Conservation (phyloP, 1,284 basidiomycete species). For the Cystodermella granulosa region DNA sequence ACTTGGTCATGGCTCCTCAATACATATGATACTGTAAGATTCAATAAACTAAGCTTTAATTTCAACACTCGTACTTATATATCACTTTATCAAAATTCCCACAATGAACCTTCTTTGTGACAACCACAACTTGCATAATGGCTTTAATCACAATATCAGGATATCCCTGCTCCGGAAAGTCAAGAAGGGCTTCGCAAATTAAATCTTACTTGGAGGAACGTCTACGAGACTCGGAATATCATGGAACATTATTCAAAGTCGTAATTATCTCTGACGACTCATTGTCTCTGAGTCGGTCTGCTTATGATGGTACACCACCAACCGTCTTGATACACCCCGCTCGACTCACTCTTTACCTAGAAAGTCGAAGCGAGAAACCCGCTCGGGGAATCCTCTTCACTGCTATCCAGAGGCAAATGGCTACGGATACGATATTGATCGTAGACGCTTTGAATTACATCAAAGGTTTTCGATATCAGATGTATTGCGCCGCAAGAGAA, state of each 20-base stretch:
- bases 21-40: no score
- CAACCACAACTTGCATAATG: slow-evolving; percentile 47
- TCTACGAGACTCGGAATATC: slow-evolving; percentile 48
- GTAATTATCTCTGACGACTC: slow-evolving; percentile 74
- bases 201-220: slow-evolving; percentile 55
- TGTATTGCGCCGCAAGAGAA: slow-evolving; percentile 93
- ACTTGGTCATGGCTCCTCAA: no score
- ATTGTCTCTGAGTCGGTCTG: slow-evolving; percentile 60
- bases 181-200: slow-evolving; percentile 67
- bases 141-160: slow-evolving; percentile 93
- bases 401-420: slow-evolving; percentile 73
- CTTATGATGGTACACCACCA: slow-evolving; percentile 62
- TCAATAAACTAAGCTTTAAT: no score
- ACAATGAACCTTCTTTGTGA: neutral
- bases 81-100: neutral
- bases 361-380: slow-evolving; percentile 81
- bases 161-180: slow-evolving; percentile 85
- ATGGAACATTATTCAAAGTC: slow-evolving; percentile 55
- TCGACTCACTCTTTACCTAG: no score
- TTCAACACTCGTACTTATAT: no score
- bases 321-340: slow-evolving; percentile 5
- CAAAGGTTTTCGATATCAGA: slow-evolving; percentile 95
- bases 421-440: slow-evolving; percentile 74
- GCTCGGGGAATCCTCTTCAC: slow-evolving; percentile 86
- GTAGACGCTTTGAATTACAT: slow-evolving; percentile 94